Conservation (phyloP, 2,329 filamentous ascomycete genomes). For the Macrophomina pseudophaseolina region DNA sequence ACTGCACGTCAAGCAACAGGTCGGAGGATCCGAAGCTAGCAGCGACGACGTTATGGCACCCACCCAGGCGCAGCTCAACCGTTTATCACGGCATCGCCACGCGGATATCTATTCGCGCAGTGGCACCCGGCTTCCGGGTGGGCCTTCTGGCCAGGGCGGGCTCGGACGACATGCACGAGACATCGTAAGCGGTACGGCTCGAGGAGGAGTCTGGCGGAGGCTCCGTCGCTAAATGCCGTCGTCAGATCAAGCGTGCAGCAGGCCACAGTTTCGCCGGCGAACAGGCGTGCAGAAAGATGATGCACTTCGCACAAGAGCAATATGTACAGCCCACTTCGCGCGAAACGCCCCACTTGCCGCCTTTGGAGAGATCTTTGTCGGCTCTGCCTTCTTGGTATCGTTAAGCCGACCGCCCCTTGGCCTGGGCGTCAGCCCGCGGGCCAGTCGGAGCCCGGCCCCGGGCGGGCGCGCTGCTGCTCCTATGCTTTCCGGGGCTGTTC, state of each 20-base stretch:
- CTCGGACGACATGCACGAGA: slow-evolving; percentile 21
- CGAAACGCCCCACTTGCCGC: slow-evolving; percentile 25
- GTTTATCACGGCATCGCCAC: slow-evolving; percentile 22
- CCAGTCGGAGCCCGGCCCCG: background rate
- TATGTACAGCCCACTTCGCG: slow-evolving; percentile 26
- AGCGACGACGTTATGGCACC: slow-evolving; percentile 17
- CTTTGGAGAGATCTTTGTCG: slow-evolving; percentile 23
- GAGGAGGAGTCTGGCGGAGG: slow-evolving; percentile 8
- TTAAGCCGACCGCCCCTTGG: slow-evolving; percentile 18
- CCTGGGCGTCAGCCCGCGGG: slow-evolving; percentile 11
- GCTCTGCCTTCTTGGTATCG: slow-evolving; percentile 5
- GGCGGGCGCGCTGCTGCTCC: too few species aligned
- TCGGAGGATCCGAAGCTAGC: slow-evolving; percentile 15
- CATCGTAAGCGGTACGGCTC: slow-evolving; percentile 18
- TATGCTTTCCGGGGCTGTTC: background rate
- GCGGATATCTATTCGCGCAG: slow-evolving; percentile 14
- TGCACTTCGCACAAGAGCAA: slow-evolving; percentile 9
- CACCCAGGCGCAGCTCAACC: slow-evolving; percentile 17
- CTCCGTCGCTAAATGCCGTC: slow-evolving; percentile 19
- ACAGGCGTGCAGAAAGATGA: slow-evolving; percentile 23
- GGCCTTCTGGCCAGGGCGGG: slow-evolving; percentile 3
- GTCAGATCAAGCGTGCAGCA: slow-evolving; percentile 11
- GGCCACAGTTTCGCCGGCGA: slow-evolving; percentile 16
- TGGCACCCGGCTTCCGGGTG: slow-evolving; percentile 18
- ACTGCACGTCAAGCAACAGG: slow-evolving; percentile 19